Evolutionary conservation across 2,329 filamentous ascomycete genomes (phyloP), one percentile per base, ranked within the genome.

Genomic region (Colletotrichum kahawae): DNA sequence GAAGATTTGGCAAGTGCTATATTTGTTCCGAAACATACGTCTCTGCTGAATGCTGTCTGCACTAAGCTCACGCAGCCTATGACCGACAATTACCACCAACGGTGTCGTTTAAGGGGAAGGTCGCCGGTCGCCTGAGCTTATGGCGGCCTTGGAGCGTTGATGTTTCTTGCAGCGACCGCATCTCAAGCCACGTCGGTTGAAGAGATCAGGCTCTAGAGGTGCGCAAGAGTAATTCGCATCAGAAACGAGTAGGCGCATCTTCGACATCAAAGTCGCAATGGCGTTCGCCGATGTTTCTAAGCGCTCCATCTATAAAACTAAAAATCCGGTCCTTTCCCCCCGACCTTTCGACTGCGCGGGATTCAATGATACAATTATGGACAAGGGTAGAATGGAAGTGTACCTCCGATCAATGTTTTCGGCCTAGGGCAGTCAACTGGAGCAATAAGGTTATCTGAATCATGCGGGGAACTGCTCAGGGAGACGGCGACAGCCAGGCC

Each of bases 141-240:
- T 43, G 38, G 38, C 18, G 18, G 18, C 38, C 0, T n/a, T 2
- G 9, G 38, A 43, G 0, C 1, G 0, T 43, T 43, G 18, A 0
- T 12, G 3, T 7, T 43, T 33, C 0, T 48, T 48, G 38, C 38
- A 48, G 38, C 1, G 5, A 48, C 38, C 38, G 38, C 38, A 1
- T 48, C 5, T 13, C 43, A n/a, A 51, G n/a, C n/a, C 1, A 21
- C 43, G n/a, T 21, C 13, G n/a, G 43, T 13, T 24, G 43, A 1
- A 21, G 43, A 21, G 6, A 51, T 13, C 10, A 51, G 1, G 13
- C n/a, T 51, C n/a, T 7, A 13, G 5, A 51, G 43, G 5, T 21
- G 10, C 43, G n/a, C 6, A 51, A 51, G 10, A 21, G 12, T 1
- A 7, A 4, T 1, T 10, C 0, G 43, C n/a, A 51, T 21, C 1